phyloP scores from a whole-genome alignment of 108 stramenopile species.

The Epithemia pelagica region DNA sequence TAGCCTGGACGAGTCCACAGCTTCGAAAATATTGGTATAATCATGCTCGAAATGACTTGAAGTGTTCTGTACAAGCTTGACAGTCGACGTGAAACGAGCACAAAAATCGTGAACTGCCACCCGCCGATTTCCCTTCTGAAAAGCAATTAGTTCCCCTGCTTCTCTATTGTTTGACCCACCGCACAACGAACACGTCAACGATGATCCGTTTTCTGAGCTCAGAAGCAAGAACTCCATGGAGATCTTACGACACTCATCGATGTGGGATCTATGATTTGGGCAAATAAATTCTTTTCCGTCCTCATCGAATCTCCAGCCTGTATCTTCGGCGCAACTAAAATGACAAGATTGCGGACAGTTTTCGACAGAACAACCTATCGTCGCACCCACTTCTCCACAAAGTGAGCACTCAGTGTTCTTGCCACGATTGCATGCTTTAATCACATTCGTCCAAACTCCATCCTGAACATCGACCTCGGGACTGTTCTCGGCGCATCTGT shows the following conservation, averaged over 20 bases:
- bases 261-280: neutral
- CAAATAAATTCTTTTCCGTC: constrained; percentile 33
- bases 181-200: constrained; percentile 1
- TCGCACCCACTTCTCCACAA: constrained; percentile 38
- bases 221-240: constrained; percentile 25
- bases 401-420: constrained; percentile 22
- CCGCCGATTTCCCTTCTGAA: constrained; percentile 15
- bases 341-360: constrained; percentile 36
- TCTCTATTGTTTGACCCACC: neutral
- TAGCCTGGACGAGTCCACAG: constrained; percentile 12
- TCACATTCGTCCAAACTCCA: constrained; percentile 45
- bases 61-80: constrained; percentile 21
- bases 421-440: constrained; percentile 41
- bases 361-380: constrained; percentile 38
- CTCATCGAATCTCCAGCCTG: constrained; percentile 53
- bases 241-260: constrained; percentile 21
- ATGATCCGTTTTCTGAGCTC: neutral
- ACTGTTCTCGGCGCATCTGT: constrained; percentile 42
- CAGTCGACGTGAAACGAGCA: constrained; percentile 29
- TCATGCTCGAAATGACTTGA: constrained; percentile 23
- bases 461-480: constrained; percentile 50
- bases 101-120: constrained; percentile 30
- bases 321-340: constrained; percentile 45
- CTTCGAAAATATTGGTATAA: constrained; percentile 34
- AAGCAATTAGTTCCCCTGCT: constrained; percentile 34